phyloP scores from a whole-genome alignment of 2,329 filamentous ascomycete genomes.

The Alternaria brassicicola region DNA sequence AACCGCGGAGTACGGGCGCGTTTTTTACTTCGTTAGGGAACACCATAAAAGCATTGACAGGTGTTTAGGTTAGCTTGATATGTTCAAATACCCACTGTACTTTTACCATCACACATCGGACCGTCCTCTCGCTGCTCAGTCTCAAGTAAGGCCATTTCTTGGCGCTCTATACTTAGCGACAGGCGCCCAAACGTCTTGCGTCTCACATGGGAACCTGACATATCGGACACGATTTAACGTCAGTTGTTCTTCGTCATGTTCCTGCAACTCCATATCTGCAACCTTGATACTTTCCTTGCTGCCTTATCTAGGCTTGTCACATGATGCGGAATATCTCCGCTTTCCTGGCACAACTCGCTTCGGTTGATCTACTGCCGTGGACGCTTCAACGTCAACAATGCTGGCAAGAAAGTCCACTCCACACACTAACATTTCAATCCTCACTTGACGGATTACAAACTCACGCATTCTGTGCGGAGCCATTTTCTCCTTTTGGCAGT shows the following conservation, averaged over 20 bases:
- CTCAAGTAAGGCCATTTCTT: neutral
- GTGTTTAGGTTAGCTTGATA: constrained; percentile 32
- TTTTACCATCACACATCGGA: neutral
- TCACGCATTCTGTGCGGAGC: neutral
- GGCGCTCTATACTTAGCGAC: constrained; percentile 19
- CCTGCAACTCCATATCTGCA: neutral
- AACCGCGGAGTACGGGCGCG: neutral
- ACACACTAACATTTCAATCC: constrained; percentile 16
- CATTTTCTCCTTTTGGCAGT: fast-evolving
- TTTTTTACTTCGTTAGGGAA: neutral
- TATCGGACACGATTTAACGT: neutral
- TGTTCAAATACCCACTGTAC: constrained; percentile 25
- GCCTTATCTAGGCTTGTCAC: neutral
- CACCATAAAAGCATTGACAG: constrained; percentile 25
- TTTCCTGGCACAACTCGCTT: neutral
- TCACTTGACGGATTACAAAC: constrained; percentile 18
- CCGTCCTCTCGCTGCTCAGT: neutral
- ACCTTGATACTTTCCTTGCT: fast-evolving
- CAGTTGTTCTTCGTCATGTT: neutral
- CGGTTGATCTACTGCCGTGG: neutral
- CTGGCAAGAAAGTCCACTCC: constrained; percentile 30
- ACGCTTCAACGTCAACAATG: constrained; percentile 29
- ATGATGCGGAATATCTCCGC: neutral
- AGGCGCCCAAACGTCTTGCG: constrained; percentile 20
- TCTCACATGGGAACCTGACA: constrained; percentile 20